These are phyloP conservation scores for Penicillium sp. DNA, from an alignment of 2,329 filamentous ascomycete genomes.

Conservation along the genomic window DNA sequence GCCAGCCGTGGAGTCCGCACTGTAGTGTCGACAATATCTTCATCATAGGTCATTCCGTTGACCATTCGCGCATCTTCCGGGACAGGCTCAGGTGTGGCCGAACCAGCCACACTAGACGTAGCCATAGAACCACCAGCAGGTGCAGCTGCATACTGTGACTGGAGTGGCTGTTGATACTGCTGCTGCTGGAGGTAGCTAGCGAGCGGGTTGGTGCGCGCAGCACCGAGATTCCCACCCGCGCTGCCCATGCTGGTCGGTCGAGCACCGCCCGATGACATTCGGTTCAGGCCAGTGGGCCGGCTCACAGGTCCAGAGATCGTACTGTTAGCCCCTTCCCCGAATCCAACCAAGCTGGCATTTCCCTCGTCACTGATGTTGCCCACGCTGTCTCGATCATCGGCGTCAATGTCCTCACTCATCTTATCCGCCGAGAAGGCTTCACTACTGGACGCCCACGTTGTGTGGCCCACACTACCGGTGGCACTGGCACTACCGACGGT, in stretches of 20 bases:
- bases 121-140: constrained; percentile 32
- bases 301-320: constrained; percentile 72
- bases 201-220: constrained; percentile 27
- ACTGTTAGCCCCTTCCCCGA: constrained; percentile 84
- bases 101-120: constrained; percentile 35
- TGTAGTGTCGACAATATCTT: constrained; percentile 60
- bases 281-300: constrained; percentile 49
- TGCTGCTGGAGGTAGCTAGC: constrained; percentile 24
- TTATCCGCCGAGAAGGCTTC: constrained; percentile 52
- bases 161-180: constrained; percentile 2
- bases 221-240: constrained; percentile 33
- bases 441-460: constrained; percentile 62
- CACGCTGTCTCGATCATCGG: constrained; percentile 53
- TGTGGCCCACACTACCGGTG: constrained; percentile 63
- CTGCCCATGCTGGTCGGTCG: constrained; percentile 38
- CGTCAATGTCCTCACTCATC: constrained; percentile 61
- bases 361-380: constrained; percentile 83
- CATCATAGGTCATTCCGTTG: constrained; percentile 60
- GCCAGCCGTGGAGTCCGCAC: constrained; percentile 52
- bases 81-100: constrained; percentile 37
- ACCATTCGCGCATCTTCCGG: constrained; percentile 56
- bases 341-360: constrained; percentile 77
- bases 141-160: not conserved
- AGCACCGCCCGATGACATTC: constrained; percentile 27
- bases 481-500: constrained; percentile 89